Conservation (phyloP, 2,329 filamentous ascomycete genomes). For the Clarireedia paspali region DNA sequence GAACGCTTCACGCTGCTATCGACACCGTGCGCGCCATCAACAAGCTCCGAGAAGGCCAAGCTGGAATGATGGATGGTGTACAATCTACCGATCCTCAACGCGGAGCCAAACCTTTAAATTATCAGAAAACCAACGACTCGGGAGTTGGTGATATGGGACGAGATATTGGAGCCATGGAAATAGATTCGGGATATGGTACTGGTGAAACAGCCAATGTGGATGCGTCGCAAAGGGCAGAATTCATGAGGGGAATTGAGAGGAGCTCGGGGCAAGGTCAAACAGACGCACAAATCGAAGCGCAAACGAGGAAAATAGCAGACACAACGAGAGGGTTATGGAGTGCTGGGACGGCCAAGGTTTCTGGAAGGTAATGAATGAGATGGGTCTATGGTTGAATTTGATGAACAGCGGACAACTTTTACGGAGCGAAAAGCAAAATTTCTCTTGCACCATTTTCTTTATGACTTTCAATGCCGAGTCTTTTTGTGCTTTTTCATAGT, state of each 20-base stretch:
- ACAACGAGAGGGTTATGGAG: constrained; percentile 48
- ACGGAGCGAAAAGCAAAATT: no score
- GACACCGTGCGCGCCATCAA: constrained; percentile 66
- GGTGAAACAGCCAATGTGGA: not conserved
- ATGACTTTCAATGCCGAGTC: no score
- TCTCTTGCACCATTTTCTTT: no score
- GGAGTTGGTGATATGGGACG: constrained; percentile 29
- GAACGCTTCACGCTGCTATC: constrained; percentile 62
- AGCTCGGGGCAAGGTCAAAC: constrained; percentile 28
- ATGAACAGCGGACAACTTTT: no score
- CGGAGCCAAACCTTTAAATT: constrained; percentile 29
- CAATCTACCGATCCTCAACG: constrained; percentile 42
- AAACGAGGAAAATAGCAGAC: constrained; percentile 50
- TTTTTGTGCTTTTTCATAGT: no score
- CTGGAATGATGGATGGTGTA: constrained; percentile 53
- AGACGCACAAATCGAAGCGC: constrained; percentile 29
- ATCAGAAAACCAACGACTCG: constrained; percentile 37
- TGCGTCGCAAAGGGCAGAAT: constrained; percentile 10
- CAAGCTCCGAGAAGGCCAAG: constrained; percentile 57
- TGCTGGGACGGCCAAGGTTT: constrained; percentile 22
- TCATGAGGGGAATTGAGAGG: constrained; percentile 24
- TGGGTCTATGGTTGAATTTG: no score
- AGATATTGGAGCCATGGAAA: constrained; percentile 17
- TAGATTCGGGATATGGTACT: constrained; percentile 23
- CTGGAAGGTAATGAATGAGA: constrained; percentile 12